Base-by-base conservation (phyloP, 495 filamentous ascomycete species). In the Talaromyces borbonicus region DNA sequence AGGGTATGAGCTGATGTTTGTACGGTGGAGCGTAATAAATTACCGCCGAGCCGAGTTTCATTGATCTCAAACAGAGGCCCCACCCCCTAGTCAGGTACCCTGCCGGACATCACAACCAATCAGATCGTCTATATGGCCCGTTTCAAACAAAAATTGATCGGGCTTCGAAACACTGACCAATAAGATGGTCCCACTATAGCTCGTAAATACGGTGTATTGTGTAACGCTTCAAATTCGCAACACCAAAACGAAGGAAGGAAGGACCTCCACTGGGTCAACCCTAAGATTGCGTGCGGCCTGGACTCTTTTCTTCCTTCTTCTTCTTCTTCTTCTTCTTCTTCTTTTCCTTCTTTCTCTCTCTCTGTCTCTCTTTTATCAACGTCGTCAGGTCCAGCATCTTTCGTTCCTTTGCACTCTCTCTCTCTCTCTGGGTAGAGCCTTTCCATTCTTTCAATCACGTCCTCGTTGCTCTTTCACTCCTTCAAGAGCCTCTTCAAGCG, bases 381-480 rank as follows among this genome's bases (percentile, higher is more conserved):
- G 18, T 20, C 18, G 11, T 5, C 35, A 38, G 18, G 16, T 20
- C 20, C 22, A 29, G 27, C 27, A 19, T 46, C 43, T 48, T 51
- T 53, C 58, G 39, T 43, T 52, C 55, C 44, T 48, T 56, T 59
- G 53, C 52, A 47, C 49, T 52, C 57, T 53, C 43, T 46, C 53
- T 54, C 57, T 56, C 53, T 60, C 50, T 47, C 43, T 51, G 48
- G 56, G 40, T 52, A 59, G 61, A 65, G 54, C 49, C 62, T 55
- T 46, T 63, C 61, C 56, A 58, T 57, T 58, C 26, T 35, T 25
- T 36, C 48, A 32, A 22, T 20, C 57, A 62, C 22, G 16, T 15
- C 35, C 16, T 29, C 11, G 59, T 66, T 67, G 53, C 51, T 73
- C 66, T 52, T 69, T 72, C 59, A 43, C 15, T 46, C 43, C 43